Evolutionary conservation across 1,284 basidiomycete species (phyloP).

Genomic region (Malassezia equina): DNA sequence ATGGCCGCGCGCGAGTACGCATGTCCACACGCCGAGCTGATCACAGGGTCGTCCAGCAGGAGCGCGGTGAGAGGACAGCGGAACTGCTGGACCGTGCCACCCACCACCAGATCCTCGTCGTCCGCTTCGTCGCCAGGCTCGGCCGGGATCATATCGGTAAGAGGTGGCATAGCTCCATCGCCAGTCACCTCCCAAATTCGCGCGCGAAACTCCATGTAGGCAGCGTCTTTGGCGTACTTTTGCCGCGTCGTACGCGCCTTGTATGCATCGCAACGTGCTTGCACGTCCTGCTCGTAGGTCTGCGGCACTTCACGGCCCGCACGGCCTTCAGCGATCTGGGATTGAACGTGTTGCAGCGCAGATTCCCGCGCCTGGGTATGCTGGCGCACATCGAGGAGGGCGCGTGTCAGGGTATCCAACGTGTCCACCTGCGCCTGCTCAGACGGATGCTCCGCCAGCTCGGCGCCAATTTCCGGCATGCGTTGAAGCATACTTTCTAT

Average conservation of each 20-base stretch:
- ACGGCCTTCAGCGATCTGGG: not conserved
- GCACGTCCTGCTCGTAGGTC: slow-evolving; percentile 18
- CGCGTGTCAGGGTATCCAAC: slow-evolving; percentile 23
- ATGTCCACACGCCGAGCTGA: slow-evolving; percentile 18
- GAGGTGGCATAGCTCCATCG: slow-evolving; percentile 32
- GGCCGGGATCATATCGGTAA: slow-evolving; percentile 28
- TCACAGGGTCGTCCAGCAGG: slow-evolving; percentile 29
- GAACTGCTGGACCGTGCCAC: slow-evolving; percentile 27
- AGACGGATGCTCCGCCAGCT: slow-evolving; percentile 10
- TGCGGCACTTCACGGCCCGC: slow-evolving; percentile 6
- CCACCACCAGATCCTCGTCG: slow-evolving; percentile 31
- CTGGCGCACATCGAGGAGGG: slow-evolving; percentile 28
- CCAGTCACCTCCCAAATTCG: slow-evolving; percentile 25
- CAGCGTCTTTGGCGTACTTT: slow-evolving; percentile 24
- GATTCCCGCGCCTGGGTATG: slow-evolving; percentile 21
- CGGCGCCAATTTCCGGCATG: slow-evolving; percentile 8
- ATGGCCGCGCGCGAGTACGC: slow-evolving; percentile 19
- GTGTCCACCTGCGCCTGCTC: slow-evolving; percentile 14
- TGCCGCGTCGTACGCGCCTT: slow-evolving; percentile 25
- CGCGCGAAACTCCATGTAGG: slow-evolving; percentile 30
- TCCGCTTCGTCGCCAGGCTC: slow-evolving; percentile 18
- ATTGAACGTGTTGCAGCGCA: slow-evolving; percentile 20
- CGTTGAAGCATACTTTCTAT: not conserved
- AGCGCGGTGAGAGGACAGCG: slow-evolving; percentile 31
- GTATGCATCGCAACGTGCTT: slow-evolving; percentile 16